Evolutionary conservation across 2,329 filamentous ascomycete species (phyloP), one percentile per base, ranked within the genome.

Genomic region (Colletotrichum sublineola): DNA sequence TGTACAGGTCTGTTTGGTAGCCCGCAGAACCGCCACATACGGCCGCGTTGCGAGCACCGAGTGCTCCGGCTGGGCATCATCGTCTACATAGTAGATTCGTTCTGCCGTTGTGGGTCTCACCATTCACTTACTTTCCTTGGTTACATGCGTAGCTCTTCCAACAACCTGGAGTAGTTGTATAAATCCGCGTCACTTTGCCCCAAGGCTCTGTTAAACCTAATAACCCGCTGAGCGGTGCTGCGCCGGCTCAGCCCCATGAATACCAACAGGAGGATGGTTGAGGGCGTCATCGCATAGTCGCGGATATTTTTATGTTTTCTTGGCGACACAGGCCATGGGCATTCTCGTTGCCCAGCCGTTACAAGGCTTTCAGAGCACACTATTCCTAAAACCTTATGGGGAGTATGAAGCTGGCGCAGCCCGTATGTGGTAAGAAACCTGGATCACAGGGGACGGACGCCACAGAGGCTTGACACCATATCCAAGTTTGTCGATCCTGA

Each of bases 191-290:
- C 64, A 46, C 55, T 61, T 40, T 24, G 29, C n/a, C 48, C 18
- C 24, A 33, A 50, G 46, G 64, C 57, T 18, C 40, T 63, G 58
- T 46, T 40, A 38, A 56, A 12, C 66, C 53, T 38, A 52, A 57
- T 33, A 8, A n/a, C 57, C 60, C 60, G 48, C 60, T 42, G 50
- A 61, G 38, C 42, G 7, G 14, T 64, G 66, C 69, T 69, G 69
- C 66, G 69, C 66, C 66, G 50, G 55, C 66, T 61, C 66, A 73
- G 70, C 70, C 70, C 52, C 60, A n/a, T 18, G 18, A 18, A 55
- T 44, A 48, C 9, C n/a, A 48, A 24, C 52, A 55, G n/a, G 24
- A 52, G 36, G 42, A 38, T 33, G 14, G 12, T n/a, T 8, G 31
- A 20, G 44, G 53, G 50, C 20, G n/a, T 31, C 9, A n/a, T 60